A percentile compares a stretch with the other conserved stretches of the same genome.
Evolutionary conservation across 2,329 filamentous ascomycete species (phyloP).

Genomic region (Pseudonectria buxi): DNA sequence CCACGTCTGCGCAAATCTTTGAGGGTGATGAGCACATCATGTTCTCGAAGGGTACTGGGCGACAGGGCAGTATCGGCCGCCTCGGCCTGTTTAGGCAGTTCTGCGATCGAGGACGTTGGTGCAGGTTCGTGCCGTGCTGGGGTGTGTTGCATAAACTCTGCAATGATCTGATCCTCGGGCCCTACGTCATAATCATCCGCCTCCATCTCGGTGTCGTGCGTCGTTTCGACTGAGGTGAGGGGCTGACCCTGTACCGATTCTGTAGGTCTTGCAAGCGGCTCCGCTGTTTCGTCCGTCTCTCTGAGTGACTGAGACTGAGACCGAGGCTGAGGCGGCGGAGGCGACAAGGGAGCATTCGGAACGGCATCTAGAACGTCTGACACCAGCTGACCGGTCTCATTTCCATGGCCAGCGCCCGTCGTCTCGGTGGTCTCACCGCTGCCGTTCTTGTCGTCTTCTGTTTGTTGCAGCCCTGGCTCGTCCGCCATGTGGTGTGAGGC

Average conservation of each 20-base stretch:
- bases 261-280: not conserved
- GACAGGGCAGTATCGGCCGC: slow-evolving; percentile 6
- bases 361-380: too few relatives aligned
- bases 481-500: too few relatives aligned
- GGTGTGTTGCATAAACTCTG: slow-evolving; percentile 22
- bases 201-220: not conserved
- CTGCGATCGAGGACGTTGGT: slow-evolving; percentile 7
- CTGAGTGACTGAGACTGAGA: not conserved
- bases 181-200: slow-evolving; percentile 17
- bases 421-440: too few relatives aligned
- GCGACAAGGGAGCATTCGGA: too few relatives aligned
- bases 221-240: not conserved
- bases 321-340: not conserved
- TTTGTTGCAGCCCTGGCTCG: too few relatives aligned
- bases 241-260: not conserved
- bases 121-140: slow-evolving; percentile 8
- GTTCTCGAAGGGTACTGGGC: slow-evolving; percentile 8
- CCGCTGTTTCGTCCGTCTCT: not conserved
- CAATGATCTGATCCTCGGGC: slow-evolving; percentile 24
- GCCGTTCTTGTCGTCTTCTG: too few relatives aligned
- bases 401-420: too few relatives aligned
- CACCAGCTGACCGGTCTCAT: too few relatives aligned
- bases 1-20: slow-evolving; percentile 26
- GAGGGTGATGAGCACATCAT: slow-evolving; percentile 21
- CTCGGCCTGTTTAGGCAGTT: slow-evolving; percentile 6